Percentiles rank a stretch among this genome's conserved stretches.
These are phyloP conservation scores for Fusarium duplospermum DNA, from an alignment of 2,329 filamentous ascomycete species.

Conservation along the genomic window DNA sequence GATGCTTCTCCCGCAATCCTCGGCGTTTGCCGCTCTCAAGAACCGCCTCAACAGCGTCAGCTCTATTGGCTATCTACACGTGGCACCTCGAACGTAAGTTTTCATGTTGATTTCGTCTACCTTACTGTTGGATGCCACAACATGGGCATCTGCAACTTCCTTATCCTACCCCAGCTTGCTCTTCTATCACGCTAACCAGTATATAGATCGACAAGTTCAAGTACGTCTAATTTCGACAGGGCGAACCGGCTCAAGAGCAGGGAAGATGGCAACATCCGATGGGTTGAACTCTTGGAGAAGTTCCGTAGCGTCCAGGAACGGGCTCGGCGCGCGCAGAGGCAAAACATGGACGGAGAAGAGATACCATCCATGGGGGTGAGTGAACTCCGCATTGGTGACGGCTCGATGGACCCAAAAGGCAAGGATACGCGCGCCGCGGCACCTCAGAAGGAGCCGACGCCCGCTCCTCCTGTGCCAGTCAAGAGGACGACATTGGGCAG, in stretches of 20 bases:
- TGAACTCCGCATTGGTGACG: constrained; percentile 57
- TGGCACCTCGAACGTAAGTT: constrained; percentile 77
- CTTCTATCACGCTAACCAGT: constrained; percentile 13
- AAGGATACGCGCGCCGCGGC: constrained; percentile 57
- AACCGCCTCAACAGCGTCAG: constrained; percentile 97
- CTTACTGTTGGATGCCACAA: background rate
- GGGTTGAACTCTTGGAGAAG: constrained; percentile 93
- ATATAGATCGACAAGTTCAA: constrained; percentile 58
- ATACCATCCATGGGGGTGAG: constrained; percentile 57
- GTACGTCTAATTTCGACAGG: constrained; percentile 73
- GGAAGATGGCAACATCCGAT: constrained; percentile 87
- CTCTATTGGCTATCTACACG: constrained; percentile 94
- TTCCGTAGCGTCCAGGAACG: constrained; percentile 92
- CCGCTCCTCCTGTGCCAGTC: constrained; percentile 56
- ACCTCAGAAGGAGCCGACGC: constrained; percentile 62
- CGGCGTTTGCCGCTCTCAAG: constrained; percentile 94
- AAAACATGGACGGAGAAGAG: constrained; percentile 64
- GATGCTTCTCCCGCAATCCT: constrained; percentile 98
- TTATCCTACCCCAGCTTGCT: background rate
- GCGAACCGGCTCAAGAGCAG: constrained; percentile 83
- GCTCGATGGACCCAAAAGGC: constrained; percentile 52
- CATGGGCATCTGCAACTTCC: background rate
- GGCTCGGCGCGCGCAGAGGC: constrained; percentile 76
- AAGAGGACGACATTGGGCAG: constrained; percentile 75
- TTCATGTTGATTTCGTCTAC: background rate